Base-by-base conservation (phyloP, 2,329 filamentous ascomycete species). In the Colletotrichum sansevieriae region DNA sequence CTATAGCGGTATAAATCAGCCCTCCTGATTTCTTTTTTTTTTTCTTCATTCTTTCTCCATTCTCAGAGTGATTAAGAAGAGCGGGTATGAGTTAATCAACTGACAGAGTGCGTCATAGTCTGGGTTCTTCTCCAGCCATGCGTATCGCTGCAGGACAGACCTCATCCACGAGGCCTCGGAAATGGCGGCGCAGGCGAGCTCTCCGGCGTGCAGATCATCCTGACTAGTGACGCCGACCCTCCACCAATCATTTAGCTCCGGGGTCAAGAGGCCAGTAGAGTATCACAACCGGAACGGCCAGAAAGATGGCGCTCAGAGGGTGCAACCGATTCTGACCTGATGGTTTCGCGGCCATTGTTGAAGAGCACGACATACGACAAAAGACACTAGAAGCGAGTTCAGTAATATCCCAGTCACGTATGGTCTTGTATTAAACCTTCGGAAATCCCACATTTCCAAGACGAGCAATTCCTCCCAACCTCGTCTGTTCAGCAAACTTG, bases 101-200 rank as follows among this genome's bases (percentile, higher is more conserved):
- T 41, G 15, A 62, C 47, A 62, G 39, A 8, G 47, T 4, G 18
- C 29, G n/a, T 62, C 59, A 15, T 62, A 62, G 11, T 62, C 47
- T 8, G 15, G 15, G 15, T 62, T 62, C 15, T 54, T 20, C 39
- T 54, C 59, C 59, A 62, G 54, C 59, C 59, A 62, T 0, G 52
- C 15, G 6, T 62, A 47, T 15, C 59, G 35, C 13, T 37, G 59
- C 37, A 22, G 20, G 15, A 62, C 37, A 1, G 59, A 62, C 49
- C 25, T 62, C 46, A 54, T 10, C 59, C 59, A 62, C n/a, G 59
- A 62, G n/a, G 59, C 39, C 15, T 62, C 59, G 7, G 59, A 62
- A 18, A 44, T 5, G 8, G 59, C 59, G 6, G 59, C 59, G 15
- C 59, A 47, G 11, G 59, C 37, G 1, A 43, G 47, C 1, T 54